Evolutionary conservation across 179 eudicot genomes (phyloP), one percentile per base, ranked within the genome.

Genomic region (Dionaea muscipula): DNA sequence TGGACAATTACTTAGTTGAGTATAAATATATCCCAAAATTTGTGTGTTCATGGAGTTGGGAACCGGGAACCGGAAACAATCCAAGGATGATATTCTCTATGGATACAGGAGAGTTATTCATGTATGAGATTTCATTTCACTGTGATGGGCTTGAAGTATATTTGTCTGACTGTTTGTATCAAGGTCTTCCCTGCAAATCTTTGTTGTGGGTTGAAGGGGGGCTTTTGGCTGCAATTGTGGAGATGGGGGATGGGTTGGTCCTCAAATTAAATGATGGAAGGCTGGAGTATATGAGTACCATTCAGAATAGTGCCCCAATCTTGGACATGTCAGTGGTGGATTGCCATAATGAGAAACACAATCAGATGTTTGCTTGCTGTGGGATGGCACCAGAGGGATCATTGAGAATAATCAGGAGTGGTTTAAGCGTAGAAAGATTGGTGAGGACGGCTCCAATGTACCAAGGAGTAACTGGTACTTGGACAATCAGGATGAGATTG

Each of bases 341-440:
- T 77, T 80, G 71, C 71, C 80, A 81, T 64, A 80, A 87, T 60
- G 95, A 91, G 73, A 82, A 82, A 73, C 95, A 86, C 57, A 87
- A 86, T 69, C 98, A 91, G 71, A 82, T 91, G 76, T 86, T 83
- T 84, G 95, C 98, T 53, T 86, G 95, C 71, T 91, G 91, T 61
- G 98, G 98, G 51, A 70, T 78, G 80, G 85, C 85, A 65, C 94
- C 95, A 43, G 98, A 91, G 68, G 98, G 98, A 26, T 86, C 98
- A 37, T 66, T 91, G 51, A 78, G 95, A 71, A 78, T 91, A 47
- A 86, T 91, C 50, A 70, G 95, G 62, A 91, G 84, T 77, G 98
- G 95, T 37, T 76, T 87, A 26, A 84, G 88, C 63, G 82, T 86
- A 48, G 98, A 87, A 49, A 82, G 83, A 60, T 75, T 91, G 61